These are phyloP conservation scores for Penicillium herquei DNA, from an alignment of 495 filamentous ascomycete species.

Conservation along the genomic window DNA sequence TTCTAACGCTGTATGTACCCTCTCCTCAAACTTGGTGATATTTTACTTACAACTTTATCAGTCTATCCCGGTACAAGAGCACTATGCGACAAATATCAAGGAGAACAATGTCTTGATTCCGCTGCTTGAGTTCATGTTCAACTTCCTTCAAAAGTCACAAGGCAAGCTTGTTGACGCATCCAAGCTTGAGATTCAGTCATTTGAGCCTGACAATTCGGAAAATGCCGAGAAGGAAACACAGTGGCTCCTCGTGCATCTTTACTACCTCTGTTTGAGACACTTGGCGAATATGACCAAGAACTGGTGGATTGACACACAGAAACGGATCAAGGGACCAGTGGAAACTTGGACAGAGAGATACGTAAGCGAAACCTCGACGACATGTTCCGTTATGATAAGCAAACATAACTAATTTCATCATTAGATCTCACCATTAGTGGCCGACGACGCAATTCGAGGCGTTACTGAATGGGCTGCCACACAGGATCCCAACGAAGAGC, in stretches of 20 bases:
- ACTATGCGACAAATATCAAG: constrained; percentile 76
- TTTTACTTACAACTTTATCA: constrained; percentile 28
- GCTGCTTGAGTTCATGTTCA: constrained; percentile 74
- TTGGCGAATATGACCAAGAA: constrained; percentile 72
- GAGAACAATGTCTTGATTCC: constrained; percentile 65
- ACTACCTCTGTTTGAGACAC: constrained; percentile 74
- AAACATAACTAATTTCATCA: constrained; percentile 3
- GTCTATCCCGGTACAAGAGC: constrained; percentile 74
- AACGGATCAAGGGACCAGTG: constrained; percentile 71
- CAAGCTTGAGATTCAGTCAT: constrained; percentile 65
- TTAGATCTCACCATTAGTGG: constrained; percentile 76
- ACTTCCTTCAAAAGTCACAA: constrained; percentile 72
- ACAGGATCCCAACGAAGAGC: constrained; percentile 58
- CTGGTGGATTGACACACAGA: constrained; percentile 81
- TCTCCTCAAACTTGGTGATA: neutral
- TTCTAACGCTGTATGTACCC: constrained; percentile 57
- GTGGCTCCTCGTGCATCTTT: constrained; percentile 82
- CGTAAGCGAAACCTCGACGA: constrained; percentile 30
- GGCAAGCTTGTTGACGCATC: constrained; percentile 68
- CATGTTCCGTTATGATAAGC: neutral
- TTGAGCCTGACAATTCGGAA: constrained; percentile 59
- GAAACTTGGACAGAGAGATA: constrained; percentile 80
- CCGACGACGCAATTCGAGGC: constrained; percentile 65
- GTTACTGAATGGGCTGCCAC: constrained; percentile 70
- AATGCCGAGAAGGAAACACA: constrained; percentile 65